Percentiles rank a stretch among this genome's conserved stretches.
Conservation (phyloP, 768 basidiomycete species). For the Suillus subalutaceus region DNA sequence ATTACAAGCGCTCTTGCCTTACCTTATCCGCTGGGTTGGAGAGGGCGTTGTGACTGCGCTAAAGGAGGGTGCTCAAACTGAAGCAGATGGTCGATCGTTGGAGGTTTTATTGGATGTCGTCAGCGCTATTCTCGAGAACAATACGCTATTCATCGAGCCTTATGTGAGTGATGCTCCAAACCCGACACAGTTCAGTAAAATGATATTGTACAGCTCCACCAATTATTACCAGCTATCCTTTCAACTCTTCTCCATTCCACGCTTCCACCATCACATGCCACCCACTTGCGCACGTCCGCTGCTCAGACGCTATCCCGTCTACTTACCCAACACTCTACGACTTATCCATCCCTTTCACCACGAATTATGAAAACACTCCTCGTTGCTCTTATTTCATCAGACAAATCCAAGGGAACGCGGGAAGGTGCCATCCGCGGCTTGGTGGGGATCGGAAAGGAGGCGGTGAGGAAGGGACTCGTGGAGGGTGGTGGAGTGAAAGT, state of each 20-base stretch:
- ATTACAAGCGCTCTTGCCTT: conserved; percentile 87
- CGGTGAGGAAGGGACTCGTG: conserved; percentile 78
- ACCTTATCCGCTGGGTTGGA: conserved; percentile 92
- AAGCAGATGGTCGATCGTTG: conserved; percentile 69
- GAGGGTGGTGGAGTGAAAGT: conserved; percentile 80
- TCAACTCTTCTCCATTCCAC: conserved; percentile 89
- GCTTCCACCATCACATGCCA: conserved; percentile 72
- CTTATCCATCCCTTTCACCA: conserved; percentile 84
- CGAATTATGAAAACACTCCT: conserved; percentile 95
- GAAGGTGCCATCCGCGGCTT: conserved; percentile 91
- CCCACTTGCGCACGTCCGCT: conserved; percentile 76
- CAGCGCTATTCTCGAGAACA: conserved; percentile 82
- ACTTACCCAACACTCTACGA: conserved; percentile 81
- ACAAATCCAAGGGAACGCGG: conserved; percentile 77
- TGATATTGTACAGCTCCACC: conserved; percentile 71
- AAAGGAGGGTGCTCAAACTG: conserved; percentile 49
- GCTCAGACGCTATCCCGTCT: conserved; percentile 84
- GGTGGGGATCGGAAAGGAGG: conserved; percentile 83
- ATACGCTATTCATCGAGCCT: conserved; percentile 91
- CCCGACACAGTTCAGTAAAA: conserved; percentile 1
- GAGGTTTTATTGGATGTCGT: conserved; percentile 86
- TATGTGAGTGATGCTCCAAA: conserved; percentile 66
- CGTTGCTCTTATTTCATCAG: conserved; percentile 75
- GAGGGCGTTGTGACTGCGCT: conserved; percentile 80
- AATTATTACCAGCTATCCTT: conserved; percentile 91